Evolutionary conservation across 768 basidiomycete genomes (phyloP).

Genomic region (Boletus bicolor): DNA sequence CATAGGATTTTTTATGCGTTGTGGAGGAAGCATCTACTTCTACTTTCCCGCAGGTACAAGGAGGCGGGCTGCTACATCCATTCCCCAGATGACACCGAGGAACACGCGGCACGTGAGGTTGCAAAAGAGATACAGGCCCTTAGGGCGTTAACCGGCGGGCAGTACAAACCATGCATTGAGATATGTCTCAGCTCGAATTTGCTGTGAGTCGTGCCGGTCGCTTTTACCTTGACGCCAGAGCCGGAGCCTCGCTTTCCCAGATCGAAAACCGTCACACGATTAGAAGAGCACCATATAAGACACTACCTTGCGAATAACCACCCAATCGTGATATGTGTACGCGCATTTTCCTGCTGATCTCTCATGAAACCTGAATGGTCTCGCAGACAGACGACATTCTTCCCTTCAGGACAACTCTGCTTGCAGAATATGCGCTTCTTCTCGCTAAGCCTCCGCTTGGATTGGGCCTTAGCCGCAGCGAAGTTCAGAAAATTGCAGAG

Average conservation of each 20-base stretch:
- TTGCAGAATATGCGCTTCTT: conserved; percentile 78
- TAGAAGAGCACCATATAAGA: conserved; percentile 72
- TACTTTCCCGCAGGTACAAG: conserved; percentile 19
- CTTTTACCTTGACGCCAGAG: background rate
- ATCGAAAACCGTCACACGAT: conserved; percentile 60
- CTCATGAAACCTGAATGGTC: background rate
- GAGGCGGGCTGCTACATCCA: conserved; percentile 12
- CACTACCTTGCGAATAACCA: conserved; percentile 62
- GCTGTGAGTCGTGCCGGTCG: conserved; percentile 43
- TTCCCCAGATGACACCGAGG: conserved; percentile 11
- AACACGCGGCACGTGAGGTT: conserved; percentile 22
- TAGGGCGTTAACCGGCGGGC: conserved; percentile 9
- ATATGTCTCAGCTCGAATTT: conserved; percentile 82
- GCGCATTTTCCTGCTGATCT: background rate
- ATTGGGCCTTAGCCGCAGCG: conserved; percentile 58
- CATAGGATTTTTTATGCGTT: conserved; percentile 23
- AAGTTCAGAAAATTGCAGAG: conserved; percentile 54
- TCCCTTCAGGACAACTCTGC: conserved; percentile 69
- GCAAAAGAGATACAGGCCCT: conserved; percentile 21
- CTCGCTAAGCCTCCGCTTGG: conserved; percentile 70
- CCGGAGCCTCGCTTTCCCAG: conserved; percentile 31
- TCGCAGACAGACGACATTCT: conserved; percentile 80
- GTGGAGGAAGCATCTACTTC: conserved; percentile 22
- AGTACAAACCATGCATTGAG: conserved; percentile 62
- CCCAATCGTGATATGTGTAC: conserved; percentile 74